These are phyloP conservation scores for Phytophthora pseudosyringae DNA, from an alignment of 352 stramenopile genomes.

Conservation along the genomic window DNA sequence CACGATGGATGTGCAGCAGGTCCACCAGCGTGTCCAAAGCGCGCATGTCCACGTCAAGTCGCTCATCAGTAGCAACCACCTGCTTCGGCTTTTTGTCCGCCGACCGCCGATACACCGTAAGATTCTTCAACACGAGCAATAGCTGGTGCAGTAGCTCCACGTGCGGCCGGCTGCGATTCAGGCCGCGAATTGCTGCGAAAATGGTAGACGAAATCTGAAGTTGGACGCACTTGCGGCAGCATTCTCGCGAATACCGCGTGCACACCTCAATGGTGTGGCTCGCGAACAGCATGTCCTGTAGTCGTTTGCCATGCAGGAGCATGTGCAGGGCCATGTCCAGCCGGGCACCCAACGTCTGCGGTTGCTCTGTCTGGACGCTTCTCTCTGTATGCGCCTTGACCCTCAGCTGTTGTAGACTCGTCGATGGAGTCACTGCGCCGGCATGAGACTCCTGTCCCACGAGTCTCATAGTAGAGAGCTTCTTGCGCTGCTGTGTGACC, in stretches of 20 bases:
- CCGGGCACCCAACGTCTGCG: constrained; percentile 61
- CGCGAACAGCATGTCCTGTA: constrained; percentile 94
- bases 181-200: constrained; percentile 91
- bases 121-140: constrained; percentile 86
- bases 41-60: constrained; percentile 56
- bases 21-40: constrained; percentile 92
- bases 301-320: constrained; percentile 78
- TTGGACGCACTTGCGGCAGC: constrained; percentile 90
- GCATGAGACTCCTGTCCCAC: constrained; percentile 24
- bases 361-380: constrained; percentile 33
- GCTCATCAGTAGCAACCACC: constrained; percentile 36
- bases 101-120: constrained; percentile 74
- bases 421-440: not conserved
- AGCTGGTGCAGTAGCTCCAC: constrained; percentile 93
- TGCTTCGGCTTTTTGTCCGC: constrained; percentile 45
- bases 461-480: constrained; percentile 60
- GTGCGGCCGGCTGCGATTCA: constrained; percentile 96
- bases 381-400: constrained; percentile 29
- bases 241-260: constrained; percentile 91
- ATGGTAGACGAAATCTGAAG: constrained; percentile 90
- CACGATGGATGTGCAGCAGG: constrained; percentile 95
- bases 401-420: constrained; percentile 20
- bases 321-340: constrained; percentile 79
- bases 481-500: constrained; percentile 61
- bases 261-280: constrained; percentile 93